Evolutionary conservation across 345 rosid species (phyloP), one percentile per base, ranked within the genome.

Genomic region (Lumnitzera racemosa): DNA sequence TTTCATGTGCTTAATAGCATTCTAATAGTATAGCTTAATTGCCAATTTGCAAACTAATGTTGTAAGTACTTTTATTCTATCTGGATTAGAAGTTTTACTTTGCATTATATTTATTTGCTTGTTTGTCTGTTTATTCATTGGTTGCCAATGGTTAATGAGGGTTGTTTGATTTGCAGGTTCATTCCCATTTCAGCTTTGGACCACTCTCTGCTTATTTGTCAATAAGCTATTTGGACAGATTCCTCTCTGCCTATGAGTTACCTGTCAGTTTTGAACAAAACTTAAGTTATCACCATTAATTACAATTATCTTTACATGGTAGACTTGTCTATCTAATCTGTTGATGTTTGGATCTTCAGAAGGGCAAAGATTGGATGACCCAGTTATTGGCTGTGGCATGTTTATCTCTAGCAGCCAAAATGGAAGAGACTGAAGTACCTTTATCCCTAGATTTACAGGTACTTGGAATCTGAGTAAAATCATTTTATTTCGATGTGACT

Each of bases 381-480:
- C 89, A 82, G 52, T 70, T 87, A 64, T 68, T 82, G 67, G 87
- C 85, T 24, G 91, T 87, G 67, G 82, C 95, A 53, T 87, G 95
- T 70, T 67, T 84, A 59, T 87, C 95, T 47, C 61, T 87, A 59
- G 90, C 91, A 9, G 89, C 87, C 56, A 87, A 87, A 75, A 74
- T 84, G 83, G 91, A 87, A 59, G 95, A 87, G 77, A 76, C 82
- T 36, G 73, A 82, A 61, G 87, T 79, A 60, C 95, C 89, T 20
- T 53, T 81, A 1, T 65, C 75, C 55, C 64, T 87, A 31, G 88
- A 87, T 81, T 76, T 87, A 53, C 89, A 87, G 88, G 95, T 87
- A 50, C 9, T 7, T 12, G 15, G 12, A 27, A 53, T 23, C 13
- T 31, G 43, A 36, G 43, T 36, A 5, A 36, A 24, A 15, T 46